These are phyloP conservation scores for Yamadazyma membranifaciens DNA, from an alignment of 1,139 yeast genomes.

Conservation along the genomic window DNA sequence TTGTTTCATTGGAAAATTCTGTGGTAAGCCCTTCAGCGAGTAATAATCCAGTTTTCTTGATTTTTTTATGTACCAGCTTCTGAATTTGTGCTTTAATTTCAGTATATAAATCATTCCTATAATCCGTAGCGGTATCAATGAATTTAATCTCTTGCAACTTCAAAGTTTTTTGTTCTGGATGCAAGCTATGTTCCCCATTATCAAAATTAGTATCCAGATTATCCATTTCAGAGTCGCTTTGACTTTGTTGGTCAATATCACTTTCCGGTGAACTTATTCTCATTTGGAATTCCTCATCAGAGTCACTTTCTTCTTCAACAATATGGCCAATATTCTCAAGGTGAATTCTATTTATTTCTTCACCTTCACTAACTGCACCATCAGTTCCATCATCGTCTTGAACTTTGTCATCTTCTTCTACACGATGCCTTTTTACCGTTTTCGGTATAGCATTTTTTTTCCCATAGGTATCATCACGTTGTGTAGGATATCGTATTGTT, in stretches of 20 bases:
- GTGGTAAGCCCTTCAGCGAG: constrained; percentile 11
- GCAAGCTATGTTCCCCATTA: constrained; percentile 22
- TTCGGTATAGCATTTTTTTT: constrained; percentile 2
- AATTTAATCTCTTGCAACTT: constrained; percentile 1
- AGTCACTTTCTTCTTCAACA: not conserved
- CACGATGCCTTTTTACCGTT: not conserved
- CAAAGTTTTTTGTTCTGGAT: no score
- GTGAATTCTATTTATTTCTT: not conserved
- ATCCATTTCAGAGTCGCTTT: not conserved
- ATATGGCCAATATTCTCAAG: not conserved
- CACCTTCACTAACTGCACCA: not conserved
- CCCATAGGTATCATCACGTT: not conserved
- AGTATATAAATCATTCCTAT: constrained; percentile 31
- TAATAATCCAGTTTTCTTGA: constrained; percentile 10
- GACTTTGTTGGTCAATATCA: constrained; percentile 1
- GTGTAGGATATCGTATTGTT: not conserved
- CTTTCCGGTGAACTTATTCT: constrained; percentile 1
- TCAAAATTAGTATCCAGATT: constrained; percentile 16
- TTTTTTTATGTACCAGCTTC: constrained; percentile 23
- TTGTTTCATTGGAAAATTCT: constrained; percentile 21
- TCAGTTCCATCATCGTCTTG: constrained; percentile 1
- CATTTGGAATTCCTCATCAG: constrained; percentile 1
- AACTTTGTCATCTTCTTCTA: constrained; percentile 1
- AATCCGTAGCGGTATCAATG: constrained; percentile 19
- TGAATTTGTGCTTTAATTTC: constrained; percentile 42